phyloP scores from a whole-genome alignment of 306 rosid genomes.

The Fragaria ananassa region DNA sequence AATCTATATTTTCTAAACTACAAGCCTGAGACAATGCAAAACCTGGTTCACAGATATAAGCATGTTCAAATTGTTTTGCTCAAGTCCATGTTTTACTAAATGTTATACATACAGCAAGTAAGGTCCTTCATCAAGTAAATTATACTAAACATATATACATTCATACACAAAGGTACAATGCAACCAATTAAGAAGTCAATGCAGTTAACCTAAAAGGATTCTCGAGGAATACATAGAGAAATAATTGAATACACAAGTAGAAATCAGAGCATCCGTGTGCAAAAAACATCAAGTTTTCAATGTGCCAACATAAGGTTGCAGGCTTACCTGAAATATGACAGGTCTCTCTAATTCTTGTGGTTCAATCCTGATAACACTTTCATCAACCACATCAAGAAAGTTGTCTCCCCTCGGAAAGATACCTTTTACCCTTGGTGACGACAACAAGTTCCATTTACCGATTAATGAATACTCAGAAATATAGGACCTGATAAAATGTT shows the following conservation, averaged over 20 bases:
- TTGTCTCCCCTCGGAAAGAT: neutral
- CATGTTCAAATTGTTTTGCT: neutral
- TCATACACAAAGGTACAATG: neutral
- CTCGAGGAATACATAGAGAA: neutral
- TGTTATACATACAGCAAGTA: neutral
- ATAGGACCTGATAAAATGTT: constrained; percentile 29
- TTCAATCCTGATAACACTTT: constrained; percentile 21
- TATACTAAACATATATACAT: neutral
- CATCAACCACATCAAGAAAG: constrained; percentile 24
- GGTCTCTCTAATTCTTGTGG: constrained; percentile 26
- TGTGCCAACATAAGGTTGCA: constrained; percentile 8
- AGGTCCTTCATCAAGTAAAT: neutral
- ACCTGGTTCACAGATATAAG: neutral
- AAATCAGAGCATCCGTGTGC: neutral
- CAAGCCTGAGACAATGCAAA: neutral
- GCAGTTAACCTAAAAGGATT: neutral
- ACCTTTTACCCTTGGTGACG: constrained; percentile 14
- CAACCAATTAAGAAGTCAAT: neutral
- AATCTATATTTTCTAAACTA: neutral
- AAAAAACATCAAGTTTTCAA: constrained; percentile 4
- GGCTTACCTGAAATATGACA: constrained; percentile 32
- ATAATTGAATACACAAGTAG: neutral
- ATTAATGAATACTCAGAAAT: constrained; percentile 19
- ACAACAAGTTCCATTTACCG: constrained; percentile 12
- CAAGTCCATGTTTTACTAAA: neutral